Percentiles rank a stretch among this genome's conserved stretches.
Evolutionary conservation across 2,329 filamentous ascomycete genomes (phyloP).

Genomic region (Colletotrichum liaoningense): DNA sequence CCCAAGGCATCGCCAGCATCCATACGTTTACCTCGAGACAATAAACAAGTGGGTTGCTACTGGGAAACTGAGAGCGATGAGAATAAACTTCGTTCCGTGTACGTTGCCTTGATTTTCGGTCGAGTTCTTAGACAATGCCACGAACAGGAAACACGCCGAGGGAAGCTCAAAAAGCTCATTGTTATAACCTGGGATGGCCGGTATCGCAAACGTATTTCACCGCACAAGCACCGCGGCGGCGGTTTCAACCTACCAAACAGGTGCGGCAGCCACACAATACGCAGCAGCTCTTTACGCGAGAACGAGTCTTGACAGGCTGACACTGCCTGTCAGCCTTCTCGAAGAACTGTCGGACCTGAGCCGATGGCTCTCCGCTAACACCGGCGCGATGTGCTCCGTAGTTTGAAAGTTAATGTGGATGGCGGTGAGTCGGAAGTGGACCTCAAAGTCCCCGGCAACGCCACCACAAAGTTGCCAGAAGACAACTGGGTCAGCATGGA

Average conservation of each 20-base stretch:
- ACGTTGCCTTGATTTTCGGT: no score
- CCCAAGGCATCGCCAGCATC: not conserved
- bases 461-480: constrained; percentile 7
- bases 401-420: constrained; percentile 18
- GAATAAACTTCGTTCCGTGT: not conserved
- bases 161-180: not conserved
- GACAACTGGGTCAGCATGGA: constrained; percentile 18
- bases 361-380: constrained; percentile 11
- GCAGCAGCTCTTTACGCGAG: not conserved
- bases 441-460: constrained; percentile 20
- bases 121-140: no score
- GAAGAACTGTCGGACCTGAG: not conserved
- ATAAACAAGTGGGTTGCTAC: not conserved
- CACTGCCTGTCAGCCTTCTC: constrained; percentile 28
- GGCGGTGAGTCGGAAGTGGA: constrained; percentile 32
- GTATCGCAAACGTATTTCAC: constrained; percentile 22
- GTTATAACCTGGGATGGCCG: not conserved
- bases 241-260: not conserved
- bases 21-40: not conserved
- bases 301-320: constrained; percentile 4
- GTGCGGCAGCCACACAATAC: not conserved
- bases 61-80: not conserved
- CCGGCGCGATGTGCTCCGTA: constrained; percentile 13
- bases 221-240: not conserved
- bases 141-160: not conserved